A percentile compares a stretch with the other conserved stretches of the same genome.
These are phyloP conservation scores for Huntiella decipiens DNA, from an alignment of 2,329 filamentous ascomycete genomes.

Conservation along the genomic window DNA sequence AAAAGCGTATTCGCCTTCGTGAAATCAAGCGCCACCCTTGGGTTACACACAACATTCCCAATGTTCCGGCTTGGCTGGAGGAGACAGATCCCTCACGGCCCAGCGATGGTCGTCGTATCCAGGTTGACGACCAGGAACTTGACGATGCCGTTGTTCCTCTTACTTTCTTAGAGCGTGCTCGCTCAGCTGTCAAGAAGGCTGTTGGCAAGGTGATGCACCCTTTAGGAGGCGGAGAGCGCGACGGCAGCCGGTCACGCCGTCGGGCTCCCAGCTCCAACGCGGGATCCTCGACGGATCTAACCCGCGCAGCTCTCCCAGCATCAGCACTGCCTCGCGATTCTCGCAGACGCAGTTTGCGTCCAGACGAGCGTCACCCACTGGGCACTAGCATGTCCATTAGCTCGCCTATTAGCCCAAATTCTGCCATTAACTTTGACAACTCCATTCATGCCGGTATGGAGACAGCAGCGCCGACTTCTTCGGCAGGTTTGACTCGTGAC, in stretches of 20 bases:
- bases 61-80: conserved; percentile 70
- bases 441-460: conserved; percentile 24
- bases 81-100: conserved; percentile 72
- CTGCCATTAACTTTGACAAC: conserved; percentile 17
- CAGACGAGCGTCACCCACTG: conserved; percentile 20
- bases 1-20: conserved; percentile 68
- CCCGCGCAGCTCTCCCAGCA: conserved; percentile 14
- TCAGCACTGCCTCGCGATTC: conserved; percentile 22
- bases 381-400: conserved; percentile 13
- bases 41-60: conserved; percentile 61
- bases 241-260: conserved; percentile 33
- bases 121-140: conserved; percentile 80
- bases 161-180: conserved; percentile 67
- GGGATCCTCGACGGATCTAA: conserved; percentile 41
- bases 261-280: conserved; percentile 43
- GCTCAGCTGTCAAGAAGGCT: conserved; percentile 54
- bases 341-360: conserved; percentile 32
- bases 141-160: conserved; percentile 79
- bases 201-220: conserved; percentile 45
- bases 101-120: conserved; percentile 65
- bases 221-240: conserved; percentile 29
- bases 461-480: conserved; percentile 12
- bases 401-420: conserved; percentile 14
- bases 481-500: conserved; percentile 9
- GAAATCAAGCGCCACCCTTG: conserved; percentile 91